Conservation (phyloP, 345 rosid genomes). For the Aegle marmelos region DNA sequence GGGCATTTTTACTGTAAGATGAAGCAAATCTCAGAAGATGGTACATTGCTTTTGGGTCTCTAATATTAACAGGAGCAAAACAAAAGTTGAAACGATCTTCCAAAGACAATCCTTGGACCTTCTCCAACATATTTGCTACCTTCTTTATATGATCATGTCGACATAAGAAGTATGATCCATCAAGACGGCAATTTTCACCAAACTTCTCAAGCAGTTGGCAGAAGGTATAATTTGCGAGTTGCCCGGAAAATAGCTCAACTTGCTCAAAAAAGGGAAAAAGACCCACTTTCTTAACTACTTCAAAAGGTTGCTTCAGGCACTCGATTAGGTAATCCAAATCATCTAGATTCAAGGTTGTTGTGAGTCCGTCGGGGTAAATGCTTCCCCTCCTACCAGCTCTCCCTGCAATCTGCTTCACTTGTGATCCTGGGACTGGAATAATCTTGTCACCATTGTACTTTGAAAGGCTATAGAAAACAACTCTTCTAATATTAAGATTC, state of each 20-base stretch:
- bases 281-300: slow-evolving; percentile 73
- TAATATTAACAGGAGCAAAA: slow-evolving; percentile 87
- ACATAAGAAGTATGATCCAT: slow-evolving; percentile 83
- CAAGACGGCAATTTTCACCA: slow-evolving; percentile 73
- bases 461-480: slow-evolving; percentile 66
- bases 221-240: slow-evolving; percentile 54
- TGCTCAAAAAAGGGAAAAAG: slow-evolving; percentile 94
- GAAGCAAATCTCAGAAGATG: slow-evolving; percentile 78
- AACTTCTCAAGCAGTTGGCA: slow-evolving; percentile 69
- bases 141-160: slow-evolving; percentile 80
- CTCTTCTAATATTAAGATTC: slow-evolving; percentile 90
- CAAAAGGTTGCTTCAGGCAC: slow-evolving; percentile 86
- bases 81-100: slow-evolving; percentile 94
- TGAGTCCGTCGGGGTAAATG: slow-evolving; percentile 80
- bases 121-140: slow-evolving; percentile 96
- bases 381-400: slow-evolving; percentile 98
- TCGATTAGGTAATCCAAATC: slow-evolving; percentile 75
- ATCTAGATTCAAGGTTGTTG: slow-evolving; percentile 68
- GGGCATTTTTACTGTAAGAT: slow-evolving; percentile 56
- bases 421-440: slow-evolving; percentile 80
- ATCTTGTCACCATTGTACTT: slow-evolving; percentile 86
- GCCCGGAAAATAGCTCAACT: slow-evolving; percentile 81
- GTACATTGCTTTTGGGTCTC: slow-evolving; percentile 92
- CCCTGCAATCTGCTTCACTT: slow-evolving; percentile 95
- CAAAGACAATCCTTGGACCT: slow-evolving; percentile 63